These are phyloP conservation scores for Camelina neglecta DNA, from an alignment of 345 rosid species.

Conservation along the genomic window DNA sequence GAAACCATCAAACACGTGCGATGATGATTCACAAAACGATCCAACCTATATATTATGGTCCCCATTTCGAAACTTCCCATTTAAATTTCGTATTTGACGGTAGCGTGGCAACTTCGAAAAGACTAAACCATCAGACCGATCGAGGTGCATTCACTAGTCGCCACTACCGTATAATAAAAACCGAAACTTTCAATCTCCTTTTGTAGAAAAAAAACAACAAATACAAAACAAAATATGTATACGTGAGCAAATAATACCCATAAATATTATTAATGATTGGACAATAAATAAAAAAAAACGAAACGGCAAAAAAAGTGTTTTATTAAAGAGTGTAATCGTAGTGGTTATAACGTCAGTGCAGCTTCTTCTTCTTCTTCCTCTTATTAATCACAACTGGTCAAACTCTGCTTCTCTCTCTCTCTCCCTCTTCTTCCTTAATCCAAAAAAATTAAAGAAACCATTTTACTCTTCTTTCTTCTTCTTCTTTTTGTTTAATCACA, in stretches of 20 bases:
- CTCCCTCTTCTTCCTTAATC: background rate
- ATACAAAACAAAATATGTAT: background rate
- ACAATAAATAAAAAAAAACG: background rate
- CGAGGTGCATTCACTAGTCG: constrained; percentile 9
- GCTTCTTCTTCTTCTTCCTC: constrained; percentile 27
- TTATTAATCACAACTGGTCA: constrained; percentile 23
- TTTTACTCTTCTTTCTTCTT: background rate
- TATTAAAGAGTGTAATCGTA: background rate
- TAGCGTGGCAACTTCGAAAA: constrained; percentile 14
- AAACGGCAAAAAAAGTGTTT: constrained; percentile 8
- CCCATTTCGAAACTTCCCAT: background rate
- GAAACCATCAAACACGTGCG: background rate
- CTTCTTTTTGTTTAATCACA: constrained; percentile 16
- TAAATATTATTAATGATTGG: background rate
- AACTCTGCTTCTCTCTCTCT: constrained; percentile 34
- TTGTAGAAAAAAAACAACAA: no score
- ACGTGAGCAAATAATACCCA: constrained; percentile 7
- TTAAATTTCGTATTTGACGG: constrained; percentile 24
- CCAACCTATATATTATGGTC: constrained; percentile 24
- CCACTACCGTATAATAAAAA: background rate
- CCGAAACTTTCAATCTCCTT: background rate
- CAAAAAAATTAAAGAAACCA: background rate
- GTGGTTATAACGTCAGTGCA: constrained; percentile 45
- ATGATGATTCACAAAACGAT: constrained; percentile 2
- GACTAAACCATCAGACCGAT: background rate